These are phyloP conservation scores for Pseudogymnoascus sp. DNA, from an alignment of 2,329 filamentous ascomycete species.

Conservation along the genomic window DNA sequence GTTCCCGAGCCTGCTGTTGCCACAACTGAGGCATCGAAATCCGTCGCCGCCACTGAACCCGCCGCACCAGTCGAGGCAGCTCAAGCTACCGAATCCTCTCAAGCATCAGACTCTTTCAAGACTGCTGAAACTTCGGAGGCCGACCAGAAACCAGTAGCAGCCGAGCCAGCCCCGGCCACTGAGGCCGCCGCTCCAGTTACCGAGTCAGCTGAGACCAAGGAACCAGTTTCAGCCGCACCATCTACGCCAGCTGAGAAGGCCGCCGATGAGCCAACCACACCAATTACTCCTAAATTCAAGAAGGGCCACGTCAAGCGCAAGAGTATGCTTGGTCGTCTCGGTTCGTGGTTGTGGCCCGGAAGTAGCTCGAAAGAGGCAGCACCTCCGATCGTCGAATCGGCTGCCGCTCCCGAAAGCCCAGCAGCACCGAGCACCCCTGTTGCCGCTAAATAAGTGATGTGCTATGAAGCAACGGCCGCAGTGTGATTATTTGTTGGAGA, in stretches of 20 bases:
- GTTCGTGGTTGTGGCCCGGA: slow-evolving; percentile 1
- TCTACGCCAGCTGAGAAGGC: slow-evolving; percentile 2
- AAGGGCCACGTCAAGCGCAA: background rate
- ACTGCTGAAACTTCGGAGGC: slow-evolving; percentile 3
- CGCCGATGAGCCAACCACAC: slow-evolving; percentile 1
- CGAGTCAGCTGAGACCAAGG: background rate
- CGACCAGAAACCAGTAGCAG: background rate
- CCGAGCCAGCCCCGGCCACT: background rate
- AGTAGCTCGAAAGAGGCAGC: background rate
- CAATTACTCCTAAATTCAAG: background rate
- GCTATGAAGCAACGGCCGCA: slow-evolving; percentile 3
- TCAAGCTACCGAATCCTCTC: background rate
- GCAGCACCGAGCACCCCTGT: background rate
- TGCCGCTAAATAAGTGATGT: background rate
- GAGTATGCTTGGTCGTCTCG: slow-evolving; percentile 5
- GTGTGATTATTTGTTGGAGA: slow-evolving; percentile 3
- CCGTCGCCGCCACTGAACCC: background rate
- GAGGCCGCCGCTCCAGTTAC: background rate
- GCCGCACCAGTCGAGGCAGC: background rate
- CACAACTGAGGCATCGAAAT: background rate
- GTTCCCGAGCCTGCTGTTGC: background rate
- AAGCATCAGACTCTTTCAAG: background rate
- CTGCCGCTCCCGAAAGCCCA: background rate
- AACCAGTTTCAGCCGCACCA: slow-evolving; percentile 1
- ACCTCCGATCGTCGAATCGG: background rate